Conservation (phyloP, 441 rosid species). For the Adansonia rubrostipa region DNA sequence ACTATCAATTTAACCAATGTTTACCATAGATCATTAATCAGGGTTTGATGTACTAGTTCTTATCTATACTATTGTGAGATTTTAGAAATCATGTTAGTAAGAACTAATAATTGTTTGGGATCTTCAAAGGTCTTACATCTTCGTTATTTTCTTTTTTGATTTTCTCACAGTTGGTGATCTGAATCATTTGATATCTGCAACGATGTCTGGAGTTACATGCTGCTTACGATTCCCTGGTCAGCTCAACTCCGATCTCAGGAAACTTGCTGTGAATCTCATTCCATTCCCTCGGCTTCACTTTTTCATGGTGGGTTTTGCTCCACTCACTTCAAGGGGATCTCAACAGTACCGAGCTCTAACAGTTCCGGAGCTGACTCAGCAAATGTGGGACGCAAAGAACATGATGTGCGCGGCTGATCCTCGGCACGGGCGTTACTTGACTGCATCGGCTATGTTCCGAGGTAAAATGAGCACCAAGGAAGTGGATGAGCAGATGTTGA, state of each 20-base stretch:
- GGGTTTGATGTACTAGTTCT: not conserved
- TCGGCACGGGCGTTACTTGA: slow-evolving; percentile 59
- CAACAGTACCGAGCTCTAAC: slow-evolving; percentile 61
- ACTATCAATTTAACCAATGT: not conserved
- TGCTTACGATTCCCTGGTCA: slow-evolving; percentile 74
- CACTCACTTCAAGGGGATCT: slow-evolving; percentile 69
- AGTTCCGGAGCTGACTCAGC: slow-evolving; percentile 69
- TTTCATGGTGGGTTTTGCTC: slow-evolving; percentile 76
- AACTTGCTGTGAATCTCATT: slow-evolving; percentile 71
- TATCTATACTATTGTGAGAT: not conserved
- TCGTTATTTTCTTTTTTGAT: not conserved
- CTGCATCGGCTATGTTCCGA: slow-evolving; percentile 64
- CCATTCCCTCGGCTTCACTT: slow-evolving; percentile 76
- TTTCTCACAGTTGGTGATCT: slow-evolving; percentile 59
- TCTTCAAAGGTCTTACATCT: not conserved
- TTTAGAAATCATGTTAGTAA: not conserved
- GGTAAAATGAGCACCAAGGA: slow-evolving; percentile 73
- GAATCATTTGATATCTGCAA: slow-evolving; percentile 70
- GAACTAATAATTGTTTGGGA: not conserved
- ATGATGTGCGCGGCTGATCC: slow-evolving; percentile 73
- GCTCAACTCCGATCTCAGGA: slow-evolving; percentile 69
- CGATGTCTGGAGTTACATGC: slow-evolving; percentile 77
- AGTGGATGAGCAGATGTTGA: slow-evolving; percentile 67
- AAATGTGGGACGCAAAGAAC: slow-evolving; percentile 82
- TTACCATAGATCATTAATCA: not conserved